A percentile compares a stretch with the other conserved stretches of the same genome.
Evolutionary conservation across 768 basidiomycete species (phyloP).

Genomic region (Leccinum olivaceopallidum): DNA sequence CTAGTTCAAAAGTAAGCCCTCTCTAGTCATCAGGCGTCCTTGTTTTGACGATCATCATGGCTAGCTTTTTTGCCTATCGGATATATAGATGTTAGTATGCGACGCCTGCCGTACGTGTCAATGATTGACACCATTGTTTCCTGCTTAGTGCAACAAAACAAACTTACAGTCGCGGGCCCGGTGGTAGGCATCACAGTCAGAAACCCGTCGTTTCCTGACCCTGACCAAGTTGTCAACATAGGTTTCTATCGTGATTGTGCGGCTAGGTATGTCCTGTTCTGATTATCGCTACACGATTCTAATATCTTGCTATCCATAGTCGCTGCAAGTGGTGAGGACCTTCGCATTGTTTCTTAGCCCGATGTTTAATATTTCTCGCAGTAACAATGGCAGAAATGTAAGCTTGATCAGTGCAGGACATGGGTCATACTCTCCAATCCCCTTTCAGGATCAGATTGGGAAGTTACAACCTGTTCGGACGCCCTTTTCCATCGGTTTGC

Average conservation of each 20-base stretch:
- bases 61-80: constrained; percentile 28
- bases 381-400: constrained; percentile 27
- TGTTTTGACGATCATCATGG: background rate
- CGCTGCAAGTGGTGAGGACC: constrained; percentile 25
- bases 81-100: constrained; percentile 24
- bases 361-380: constrained; percentile 7
- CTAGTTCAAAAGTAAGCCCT: constrained; percentile 22
- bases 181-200: constrained; percentile 14
- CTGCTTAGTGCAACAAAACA: constrained; percentile 17
- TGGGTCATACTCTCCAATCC: background rate
- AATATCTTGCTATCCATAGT: constrained; percentile 11
- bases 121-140: background rate
- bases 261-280: constrained; percentile 16
- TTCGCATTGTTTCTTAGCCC: background rate
- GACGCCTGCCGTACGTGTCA: background rate
- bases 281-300: background rate
- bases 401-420: background rate
- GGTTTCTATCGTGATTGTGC: constrained; percentile 19
- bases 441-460: constrained; percentile 17
- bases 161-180: constrained; percentile 12
- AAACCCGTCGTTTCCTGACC: background rate
- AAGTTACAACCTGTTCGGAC: constrained; percentile 10
- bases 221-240: constrained; percentile 5
- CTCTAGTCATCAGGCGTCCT: background rate
- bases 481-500: constrained; percentile 15